Percentiles rank a stretch among this genome's conserved stretches.
These are phyloP conservation scores for Naganishia onofrii DNA, from an alignment of 768 basidiomycete species.

Conservation along the genomic window DNA sequence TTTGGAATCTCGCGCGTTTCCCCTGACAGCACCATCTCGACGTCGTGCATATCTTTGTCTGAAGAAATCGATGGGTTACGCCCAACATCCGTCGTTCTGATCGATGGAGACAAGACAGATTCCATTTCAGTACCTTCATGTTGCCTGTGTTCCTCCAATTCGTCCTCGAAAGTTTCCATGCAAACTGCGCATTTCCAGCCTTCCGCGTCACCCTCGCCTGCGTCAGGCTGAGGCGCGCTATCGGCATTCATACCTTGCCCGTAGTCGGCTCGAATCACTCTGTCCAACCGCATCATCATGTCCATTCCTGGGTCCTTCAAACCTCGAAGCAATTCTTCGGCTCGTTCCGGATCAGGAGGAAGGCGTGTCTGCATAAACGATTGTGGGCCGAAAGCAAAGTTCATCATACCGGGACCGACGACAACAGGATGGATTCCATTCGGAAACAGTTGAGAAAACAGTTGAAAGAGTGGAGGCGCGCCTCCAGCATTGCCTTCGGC, in stretches of 20 bases:
- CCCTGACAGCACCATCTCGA: constrained; percentile 23
- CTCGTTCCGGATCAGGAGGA: constrained; percentile 30
- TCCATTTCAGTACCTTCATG: neutral
- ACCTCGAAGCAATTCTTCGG: constrained; percentile 30
- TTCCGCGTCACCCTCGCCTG: constrained; percentile 20
- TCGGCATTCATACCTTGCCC: neutral
- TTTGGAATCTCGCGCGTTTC: constrained; percentile 10
- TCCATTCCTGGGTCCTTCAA: constrained; percentile 29
- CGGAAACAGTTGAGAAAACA: constrained; percentile 10
- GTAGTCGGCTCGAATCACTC: constrained; percentile 25
- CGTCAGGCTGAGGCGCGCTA: neutral
- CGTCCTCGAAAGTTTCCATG: constrained; percentile 26
- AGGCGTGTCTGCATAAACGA: constrained; percentile 21
- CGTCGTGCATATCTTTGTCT: constrained; percentile 29
- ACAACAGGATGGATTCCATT: neutral
- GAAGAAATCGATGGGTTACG: constrained; percentile 14
- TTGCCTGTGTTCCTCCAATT: constrained; percentile 12
- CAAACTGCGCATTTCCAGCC: constrained; percentile 32
- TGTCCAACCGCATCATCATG: constrained; percentile 26
- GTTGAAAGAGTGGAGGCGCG: neutral
- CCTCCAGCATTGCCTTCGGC: neutral
- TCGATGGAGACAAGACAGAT: neutral
- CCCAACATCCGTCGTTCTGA: neutral
- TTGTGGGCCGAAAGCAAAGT: constrained; percentile 9
- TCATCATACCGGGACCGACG: neutral